Conservation (phyloP, 225 moss, liverwort and hornwort genomes). For the Physcomitrium patens region DNA sequence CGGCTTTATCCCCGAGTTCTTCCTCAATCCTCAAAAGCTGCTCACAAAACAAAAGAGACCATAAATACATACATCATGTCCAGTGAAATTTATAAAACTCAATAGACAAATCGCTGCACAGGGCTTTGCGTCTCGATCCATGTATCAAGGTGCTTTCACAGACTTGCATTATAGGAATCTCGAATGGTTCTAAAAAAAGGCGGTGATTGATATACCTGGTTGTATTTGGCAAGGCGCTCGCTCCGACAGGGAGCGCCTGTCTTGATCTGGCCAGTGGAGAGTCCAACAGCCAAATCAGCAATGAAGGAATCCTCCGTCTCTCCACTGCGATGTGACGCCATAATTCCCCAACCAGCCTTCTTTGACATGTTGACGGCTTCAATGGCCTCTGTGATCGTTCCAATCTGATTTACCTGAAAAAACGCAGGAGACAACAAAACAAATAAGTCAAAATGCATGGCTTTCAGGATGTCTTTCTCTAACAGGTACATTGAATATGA, state of each 20-base stretch:
- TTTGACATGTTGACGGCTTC: slow-evolving; percentile 97
- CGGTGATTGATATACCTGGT: slow-evolving; percentile 56
- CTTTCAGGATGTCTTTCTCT: neutral
- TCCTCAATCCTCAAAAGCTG: slow-evolving; percentile 98
- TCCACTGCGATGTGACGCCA: slow-evolving; percentile 97
- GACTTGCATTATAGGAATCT: neutral
- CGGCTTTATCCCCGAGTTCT: slow-evolving; percentile 93
- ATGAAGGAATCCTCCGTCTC: slow-evolving; percentile 98
- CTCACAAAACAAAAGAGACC: slow-evolving; percentile 21
- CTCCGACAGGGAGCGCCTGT: slow-evolving; percentile 97
- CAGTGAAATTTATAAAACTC: neutral
- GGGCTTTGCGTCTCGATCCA: too few species aligned
- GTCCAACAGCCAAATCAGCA: slow-evolving; percentile 89
- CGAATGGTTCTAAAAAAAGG: neutral
- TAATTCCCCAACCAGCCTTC: slow-evolving; percentile 92
- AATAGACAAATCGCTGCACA: slow-evolving; percentile 5
- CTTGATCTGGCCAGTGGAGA: slow-evolving; percentile 97
- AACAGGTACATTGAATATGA: neutral
- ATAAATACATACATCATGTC: slow-evolving; percentile 1
- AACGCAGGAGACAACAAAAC: slow-evolving; percentile 2
- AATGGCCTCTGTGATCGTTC: slow-evolving; percentile 90
- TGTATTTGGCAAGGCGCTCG: slow-evolving; percentile 95
- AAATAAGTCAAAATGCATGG: slow-evolving; percentile 22
- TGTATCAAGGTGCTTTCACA: neutral
- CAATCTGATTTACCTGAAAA: slow-evolving; percentile 88